Evolutionary conservation across 768 basidiomycete species (phyloP), one percentile per base, ranked within the genome.

Genomic region (Infundibulicybe gibba): DNA sequence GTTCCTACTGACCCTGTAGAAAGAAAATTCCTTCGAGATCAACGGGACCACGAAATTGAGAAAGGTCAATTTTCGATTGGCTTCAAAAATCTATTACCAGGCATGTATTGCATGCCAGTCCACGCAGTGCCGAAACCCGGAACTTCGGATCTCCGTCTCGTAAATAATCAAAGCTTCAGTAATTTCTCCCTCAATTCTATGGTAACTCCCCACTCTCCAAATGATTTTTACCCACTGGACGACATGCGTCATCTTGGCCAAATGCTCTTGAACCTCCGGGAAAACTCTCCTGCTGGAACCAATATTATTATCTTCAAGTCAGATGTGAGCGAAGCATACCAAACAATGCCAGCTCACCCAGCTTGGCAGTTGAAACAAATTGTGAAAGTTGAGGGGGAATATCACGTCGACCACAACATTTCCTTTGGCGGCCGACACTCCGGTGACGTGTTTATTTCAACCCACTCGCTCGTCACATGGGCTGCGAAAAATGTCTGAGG

Each of bases 291-390:
- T 34, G 53, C n/a, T n/a, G n/a, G n/a, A n/a, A n/a, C n/a, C n/a
- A n/a, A n/a, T n/a, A n/a, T n/a, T n/a, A n/a, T n/a, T 5, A 17
- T 64, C 0, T 72, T 58, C 54, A 74, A 73, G 31, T 65, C 68
- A 0, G 68, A 76, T 41, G 60, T 76, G 0, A 46, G 59, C 0
- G 55, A 66, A 12, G 74, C 74, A 0, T 77, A 72, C 65, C 72
- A n/a, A n/a, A n/a, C n/a, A n/a, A n/a, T n/a, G n/a, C n/a, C n/a
- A n/a, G n/a, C n/a, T n/a, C n/a, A n/a, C 39, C 67, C 62, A 0
- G 34, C 55, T 0, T 75, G 72, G 72, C 70, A 76, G 37, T 48
- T 75, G 17, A 41, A 41, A 6, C 47, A 48, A 20, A 33, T 43
- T 19, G 38, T 33, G 9, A 34, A 25, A 5, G 21, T 43, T 13